Evolutionary conservation across 2,329 filamentous ascomycete species (phyloP).

Genomic region (Aureobasidium sp.): DNA sequence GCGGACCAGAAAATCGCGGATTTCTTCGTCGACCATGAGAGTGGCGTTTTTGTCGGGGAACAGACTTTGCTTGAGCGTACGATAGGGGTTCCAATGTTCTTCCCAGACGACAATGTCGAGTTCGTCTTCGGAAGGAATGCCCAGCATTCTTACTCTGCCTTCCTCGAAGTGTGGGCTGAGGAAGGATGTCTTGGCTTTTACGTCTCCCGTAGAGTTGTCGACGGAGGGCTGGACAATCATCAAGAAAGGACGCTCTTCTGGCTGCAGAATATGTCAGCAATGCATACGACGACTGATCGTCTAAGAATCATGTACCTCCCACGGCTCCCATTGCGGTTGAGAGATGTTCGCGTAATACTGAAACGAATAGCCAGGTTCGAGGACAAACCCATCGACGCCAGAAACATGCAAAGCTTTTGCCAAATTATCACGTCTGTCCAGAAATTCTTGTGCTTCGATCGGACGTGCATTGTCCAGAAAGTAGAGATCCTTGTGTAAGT

Average conservation of each 20-base stretch:
- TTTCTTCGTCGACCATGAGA: slow-evolving; percentile 61
- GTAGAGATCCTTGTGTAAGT: slow-evolving; percentile 42
- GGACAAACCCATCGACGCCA: slow-evolving; percentile 50
- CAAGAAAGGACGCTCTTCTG: slow-evolving; percentile 56
- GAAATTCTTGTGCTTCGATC: slow-evolving; percentile 46
- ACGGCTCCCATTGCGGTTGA: slow-evolving; percentile 56
- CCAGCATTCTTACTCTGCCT: slow-evolving; percentile 51
- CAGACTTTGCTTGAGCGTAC: slow-evolving; percentile 41
- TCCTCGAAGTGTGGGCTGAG: slow-evolving; percentile 56
- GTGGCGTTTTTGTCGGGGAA: slow-evolving; percentile 33
- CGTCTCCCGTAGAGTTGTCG: slow-evolving; percentile 31
- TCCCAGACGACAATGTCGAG: slow-evolving; percentile 55
- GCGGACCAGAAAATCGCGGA: slow-evolving; percentile 56
- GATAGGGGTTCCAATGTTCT: slow-evolving; percentile 59
- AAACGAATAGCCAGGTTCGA: slow-evolving; percentile 60
- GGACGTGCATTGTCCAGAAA: slow-evolving; percentile 47
- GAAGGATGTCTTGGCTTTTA: slow-evolving; percentile 51
- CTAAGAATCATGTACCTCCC: slow-evolving; percentile 37
- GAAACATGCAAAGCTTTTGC: slow-evolving; percentile 49
- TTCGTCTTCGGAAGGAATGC: slow-evolving; percentile 47
- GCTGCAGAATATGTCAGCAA: slow-evolving; percentile 23
- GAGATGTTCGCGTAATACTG: slow-evolving; percentile 58
- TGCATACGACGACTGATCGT: fast-evolving
- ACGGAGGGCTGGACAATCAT: slow-evolving; percentile 50
- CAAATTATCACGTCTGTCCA: slow-evolving; percentile 50